These are phyloP conservation scores for Cyphellophora attinorum DNA, from an alignment of 2,329 filamentous ascomycete species.

Conservation along the genomic window DNA sequence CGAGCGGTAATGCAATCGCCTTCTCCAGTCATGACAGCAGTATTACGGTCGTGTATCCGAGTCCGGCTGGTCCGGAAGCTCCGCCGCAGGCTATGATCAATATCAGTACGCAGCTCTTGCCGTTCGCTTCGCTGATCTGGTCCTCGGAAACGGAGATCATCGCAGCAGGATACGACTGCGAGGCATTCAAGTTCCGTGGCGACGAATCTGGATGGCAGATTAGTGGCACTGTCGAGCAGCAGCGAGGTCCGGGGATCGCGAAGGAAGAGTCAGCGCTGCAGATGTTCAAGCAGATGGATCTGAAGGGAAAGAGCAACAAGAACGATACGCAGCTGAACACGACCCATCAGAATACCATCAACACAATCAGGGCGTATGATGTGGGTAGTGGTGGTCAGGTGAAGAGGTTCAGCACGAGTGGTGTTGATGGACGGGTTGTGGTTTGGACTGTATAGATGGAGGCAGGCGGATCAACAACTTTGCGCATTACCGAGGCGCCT, in stretches of 20 bases:
- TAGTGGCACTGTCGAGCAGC: constrained; percentile 68
- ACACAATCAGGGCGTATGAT: constrained; percentile 69
- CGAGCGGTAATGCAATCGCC: constrained; percentile 82
- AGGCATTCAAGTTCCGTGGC: constrained; percentile 83
- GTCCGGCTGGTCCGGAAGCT: constrained; percentile 79
- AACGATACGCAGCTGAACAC: constrained; percentile 94
- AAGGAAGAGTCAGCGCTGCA: constrained; percentile 87
- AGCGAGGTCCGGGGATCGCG: constrained; percentile 52
- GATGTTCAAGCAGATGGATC: constrained; percentile 98
- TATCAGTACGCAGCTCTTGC: constrained; percentile 79
- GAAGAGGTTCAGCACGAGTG: constrained; percentile 76
- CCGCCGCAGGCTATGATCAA: constrained; percentile 83
- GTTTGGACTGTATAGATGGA: constrained; percentile 68
- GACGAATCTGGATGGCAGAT: constrained; percentile 73
- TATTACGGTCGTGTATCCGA: constrained; percentile 91
- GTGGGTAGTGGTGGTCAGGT: constrained; percentile 53
- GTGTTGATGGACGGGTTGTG: constrained; percentile 73
- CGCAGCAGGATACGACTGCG: constrained; percentile 70
- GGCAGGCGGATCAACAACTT: too few relatives aligned
- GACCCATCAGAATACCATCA: constrained; percentile 93
- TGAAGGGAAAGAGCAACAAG: constrained; percentile 74
- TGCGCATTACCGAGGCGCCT: too few relatives aligned
- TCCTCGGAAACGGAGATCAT: constrained; percentile 86
- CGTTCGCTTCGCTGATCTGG: constrained; percentile 90
- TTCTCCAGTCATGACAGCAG: constrained; percentile 94